Evolutionary conservation across 148 eudicot species (phyloP).

Genomic region (Vaccinium corymbosum): DNA sequence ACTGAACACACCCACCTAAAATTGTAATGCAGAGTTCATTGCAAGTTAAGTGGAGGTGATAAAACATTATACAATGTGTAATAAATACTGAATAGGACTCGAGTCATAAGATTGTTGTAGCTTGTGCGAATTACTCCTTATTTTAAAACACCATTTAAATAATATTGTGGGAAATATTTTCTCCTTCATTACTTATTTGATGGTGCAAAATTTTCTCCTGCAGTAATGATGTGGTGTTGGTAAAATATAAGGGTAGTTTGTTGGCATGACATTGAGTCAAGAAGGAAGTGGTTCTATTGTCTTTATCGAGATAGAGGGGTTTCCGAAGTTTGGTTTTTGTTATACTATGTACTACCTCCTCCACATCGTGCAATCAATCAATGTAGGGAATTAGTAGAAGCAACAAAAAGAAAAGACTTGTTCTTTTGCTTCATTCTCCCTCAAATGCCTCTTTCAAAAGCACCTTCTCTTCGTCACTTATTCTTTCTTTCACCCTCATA

Average conservation of each 20-base stretch:
- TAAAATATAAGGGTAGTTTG: not conserved
- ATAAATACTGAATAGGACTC: not conserved
- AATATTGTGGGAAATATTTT: not conserved
- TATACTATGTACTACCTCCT: not conserved
- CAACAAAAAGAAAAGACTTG: not conserved
- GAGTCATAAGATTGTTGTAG: not conserved
- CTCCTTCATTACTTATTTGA: not conserved
- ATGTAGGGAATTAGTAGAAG: not conserved
- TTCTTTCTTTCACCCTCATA: not conserved
- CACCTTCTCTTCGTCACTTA: not conserved
- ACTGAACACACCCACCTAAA: too few species aligned
- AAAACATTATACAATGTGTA: not conserved
- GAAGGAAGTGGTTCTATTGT: not conserved
- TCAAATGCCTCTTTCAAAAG: not conserved
- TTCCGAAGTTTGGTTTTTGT: not conserved
- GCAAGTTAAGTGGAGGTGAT: not conserved
- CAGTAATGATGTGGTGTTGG: not conserved
- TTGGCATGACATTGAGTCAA: not conserved
- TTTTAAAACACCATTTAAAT: not conserved
- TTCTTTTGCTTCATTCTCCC: not conserved
- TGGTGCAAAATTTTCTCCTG: not conserved
- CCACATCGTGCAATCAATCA: not conserved
- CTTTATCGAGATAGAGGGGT: not conserved
- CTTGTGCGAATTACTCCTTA: not conserved
- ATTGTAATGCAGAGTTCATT: not conserved